Evolutionary conservation across 2,329 filamentous ascomycete genomes (phyloP).

Genomic region (Colletotrichum sansevieriae): DNA sequence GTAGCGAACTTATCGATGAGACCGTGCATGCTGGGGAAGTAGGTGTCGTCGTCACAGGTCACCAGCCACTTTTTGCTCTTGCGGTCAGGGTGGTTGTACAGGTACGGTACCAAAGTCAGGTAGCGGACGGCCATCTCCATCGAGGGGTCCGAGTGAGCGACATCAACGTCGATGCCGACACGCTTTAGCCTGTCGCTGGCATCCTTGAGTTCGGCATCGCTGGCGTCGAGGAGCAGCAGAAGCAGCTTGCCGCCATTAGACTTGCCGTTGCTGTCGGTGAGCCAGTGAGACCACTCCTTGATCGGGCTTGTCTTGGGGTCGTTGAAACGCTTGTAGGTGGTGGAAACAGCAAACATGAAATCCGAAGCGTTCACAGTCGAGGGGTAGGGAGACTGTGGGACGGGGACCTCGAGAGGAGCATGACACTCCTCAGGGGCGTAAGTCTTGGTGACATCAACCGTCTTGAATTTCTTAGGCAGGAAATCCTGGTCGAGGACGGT

Average conservation of each 20-base stretch:
- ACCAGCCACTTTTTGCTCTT: conserved; percentile 69
- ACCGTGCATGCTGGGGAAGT: conserved; percentile 70
- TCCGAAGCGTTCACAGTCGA: conserved; percentile 66
- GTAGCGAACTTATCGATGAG: conserved; percentile 64
- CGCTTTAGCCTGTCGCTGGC: conserved; percentile 60
- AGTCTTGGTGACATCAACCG: conserved; percentile 60
- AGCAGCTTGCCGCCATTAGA: conserved; percentile 70
- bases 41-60: conserved; percentile 75
- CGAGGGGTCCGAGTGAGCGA: conserved; percentile 65
- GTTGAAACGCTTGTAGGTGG: conserved; percentile 67
- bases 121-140: conserved; percentile 72
- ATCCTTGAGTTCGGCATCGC: conserved; percentile 63
- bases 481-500: conserved; percentile 64
- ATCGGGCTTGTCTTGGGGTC: conserved; percentile 65
- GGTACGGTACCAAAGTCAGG: conserved; percentile 65
- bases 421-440: conserved; percentile 59
- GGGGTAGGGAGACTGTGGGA: conserved; percentile 64
- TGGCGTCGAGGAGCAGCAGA: conserved; percentile 66
- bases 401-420: conserved; percentile 63
- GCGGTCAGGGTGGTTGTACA: conserved; percentile 66
- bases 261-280: conserved; percentile 67
- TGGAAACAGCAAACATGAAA: conserved; percentile 71
- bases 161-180: conserved; percentile 68
- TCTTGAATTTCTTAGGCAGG: conserved; percentile 60
- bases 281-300: conserved; percentile 71